These are phyloP conservation scores for Trichoderma arundinaceum DNA, from an alignment of 2,329 filamentous ascomycete species.

Conservation along the genomic window DNA sequence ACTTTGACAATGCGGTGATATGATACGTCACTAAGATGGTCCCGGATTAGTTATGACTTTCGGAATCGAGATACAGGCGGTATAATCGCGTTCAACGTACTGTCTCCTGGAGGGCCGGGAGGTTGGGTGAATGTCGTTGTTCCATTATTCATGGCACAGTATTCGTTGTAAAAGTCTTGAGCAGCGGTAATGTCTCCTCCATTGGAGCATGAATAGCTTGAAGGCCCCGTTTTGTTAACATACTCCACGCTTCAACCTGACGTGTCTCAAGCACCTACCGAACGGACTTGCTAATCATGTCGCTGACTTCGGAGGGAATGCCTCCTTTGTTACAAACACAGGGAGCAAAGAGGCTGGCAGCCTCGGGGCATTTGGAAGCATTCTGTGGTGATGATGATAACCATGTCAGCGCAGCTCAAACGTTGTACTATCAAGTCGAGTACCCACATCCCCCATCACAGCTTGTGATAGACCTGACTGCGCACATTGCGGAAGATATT, in stretches of 20 bases:
- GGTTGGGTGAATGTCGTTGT: conserved; percentile 56
- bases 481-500: conserved; percentile 49
- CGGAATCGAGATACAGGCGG: too few relatives aligned
- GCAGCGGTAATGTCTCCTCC: conserved; percentile 55
- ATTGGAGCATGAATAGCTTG: conserved; percentile 52
- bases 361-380: conserved; percentile 46
- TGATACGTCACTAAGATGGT: conserved; percentile 56
- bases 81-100: conserved; percentile 44
- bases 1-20: conserved; percentile 58
- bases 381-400: conserved; percentile 36
- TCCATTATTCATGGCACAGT: conserved; percentile 57
- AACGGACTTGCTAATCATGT: conserved; percentile 51
- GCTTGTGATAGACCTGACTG: conserved; percentile 41
- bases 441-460: conserved; percentile 41
- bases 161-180: conserved; percentile 56
- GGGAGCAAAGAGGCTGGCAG: conserved; percentile 52
- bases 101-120: conserved; percentile 56
- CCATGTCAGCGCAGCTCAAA: background rate
- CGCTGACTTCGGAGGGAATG: conserved; percentile 52
- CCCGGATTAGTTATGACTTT: conserved; percentile 34
- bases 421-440: too few relatives aligned
- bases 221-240: background rate
- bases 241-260: too few relatives aligned
- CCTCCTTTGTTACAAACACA: conserved; percentile 60
- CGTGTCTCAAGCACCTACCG: background rate